Conservation (phyloP, 495 filamentous ascomycete genomes). For the Xylaria curta region DNA sequence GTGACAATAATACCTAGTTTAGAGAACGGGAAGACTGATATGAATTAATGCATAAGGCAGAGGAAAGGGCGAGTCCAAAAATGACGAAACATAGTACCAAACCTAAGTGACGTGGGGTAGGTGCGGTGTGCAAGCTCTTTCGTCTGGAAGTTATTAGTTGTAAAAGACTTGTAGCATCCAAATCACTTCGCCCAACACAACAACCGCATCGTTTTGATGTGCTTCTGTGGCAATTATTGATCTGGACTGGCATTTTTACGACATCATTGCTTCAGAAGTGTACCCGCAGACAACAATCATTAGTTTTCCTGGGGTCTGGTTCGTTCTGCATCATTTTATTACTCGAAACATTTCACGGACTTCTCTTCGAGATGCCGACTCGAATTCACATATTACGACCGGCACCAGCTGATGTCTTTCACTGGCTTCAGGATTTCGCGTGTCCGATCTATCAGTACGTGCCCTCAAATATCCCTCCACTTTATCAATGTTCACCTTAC, state of each 20-base stretch:
- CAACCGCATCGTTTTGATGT: neutral
- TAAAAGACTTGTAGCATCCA: neutral
- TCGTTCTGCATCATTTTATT: neutral
- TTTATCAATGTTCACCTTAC: neutral
- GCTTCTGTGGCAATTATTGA: neutral
- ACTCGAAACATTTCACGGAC: neutral
- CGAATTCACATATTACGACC: constrained; percentile 6
- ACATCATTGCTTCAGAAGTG: neutral
- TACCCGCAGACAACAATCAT: neutral
- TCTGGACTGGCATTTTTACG: neutral
- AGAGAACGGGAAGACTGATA: neutral
- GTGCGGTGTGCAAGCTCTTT: neutral
- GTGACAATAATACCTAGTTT: neutral
- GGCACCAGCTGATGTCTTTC: neutral
- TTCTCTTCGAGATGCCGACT: neutral
- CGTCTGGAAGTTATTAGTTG: neutral
- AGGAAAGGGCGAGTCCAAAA: neutral
- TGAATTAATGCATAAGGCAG: neutral
- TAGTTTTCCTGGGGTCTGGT: neutral
- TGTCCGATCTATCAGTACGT: neutral
- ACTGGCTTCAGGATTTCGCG: neutral
- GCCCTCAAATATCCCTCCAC: neutral
- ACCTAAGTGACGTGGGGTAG: neutral
- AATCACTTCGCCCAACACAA: neutral
- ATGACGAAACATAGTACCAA: neutral